Base-by-base conservation (phyloP, 2,329 filamentous ascomycete species). In the Aspergillus neotritici region DNA sequence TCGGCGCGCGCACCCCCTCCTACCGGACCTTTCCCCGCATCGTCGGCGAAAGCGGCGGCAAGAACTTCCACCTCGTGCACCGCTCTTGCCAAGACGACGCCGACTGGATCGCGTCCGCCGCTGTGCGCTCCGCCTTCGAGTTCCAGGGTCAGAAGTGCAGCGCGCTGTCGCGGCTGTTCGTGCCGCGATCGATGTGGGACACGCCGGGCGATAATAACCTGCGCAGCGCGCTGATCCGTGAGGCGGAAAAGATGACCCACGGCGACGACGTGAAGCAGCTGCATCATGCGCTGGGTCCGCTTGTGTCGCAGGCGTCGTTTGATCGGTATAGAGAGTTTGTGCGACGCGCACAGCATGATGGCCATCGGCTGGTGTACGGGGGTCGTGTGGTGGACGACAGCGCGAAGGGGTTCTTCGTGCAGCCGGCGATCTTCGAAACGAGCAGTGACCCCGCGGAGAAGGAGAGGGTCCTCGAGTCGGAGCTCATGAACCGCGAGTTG, bases 91-190 rank as follows among this genome's bases (percentile, higher is more conserved):
- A 6, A 21, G 87, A 87, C 28, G 84, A 93, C 51, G 71, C 91
- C 42, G 68, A 79, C 46, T 91, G 89, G 58, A 86, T 86, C 9
- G 87, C 80, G 21, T 75, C 85, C 54, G 84, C 91, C 63, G 91
- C 86, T 2, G 79, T 94, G 25, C 84, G 88, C 41, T 87, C 85
- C 31, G 86, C 87, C 2, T 94, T 93, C 60, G 87, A 94, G 66
- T 94, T 82, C 71, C 86, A 91, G 64, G 87, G 87, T 34, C 87
- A 94, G 66, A 94, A 94, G 68, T 94, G 87, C 74, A 87, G 82
- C 53, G 87, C 87, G 34, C 87, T 83, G 9, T 90, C 86, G 21
- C 80, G 87, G 14, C 67, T 82, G 37, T 94, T 93, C 67, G 79
- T 91, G 2, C 81, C 87, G 12, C 75, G 78, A 60, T 90, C 80